Evolutionary conservation across 345 rosid species (phyloP).

Genomic region (Pistacia integerrima): DNA sequence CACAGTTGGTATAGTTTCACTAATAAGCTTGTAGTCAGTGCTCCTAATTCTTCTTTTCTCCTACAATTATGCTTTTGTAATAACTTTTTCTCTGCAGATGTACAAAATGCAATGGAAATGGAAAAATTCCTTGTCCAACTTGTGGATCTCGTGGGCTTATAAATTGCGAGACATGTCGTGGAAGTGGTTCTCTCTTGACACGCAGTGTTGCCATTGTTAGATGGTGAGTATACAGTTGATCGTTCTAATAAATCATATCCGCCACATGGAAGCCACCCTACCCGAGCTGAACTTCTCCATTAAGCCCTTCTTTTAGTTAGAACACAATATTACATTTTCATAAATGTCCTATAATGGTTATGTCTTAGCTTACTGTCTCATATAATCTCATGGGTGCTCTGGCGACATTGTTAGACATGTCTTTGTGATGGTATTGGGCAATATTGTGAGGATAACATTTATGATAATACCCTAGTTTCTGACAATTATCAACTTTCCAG

Average conservation of each 20-base stretch:
- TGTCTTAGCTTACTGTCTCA: neutral
- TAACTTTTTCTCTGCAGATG: constrained; percentile 52
- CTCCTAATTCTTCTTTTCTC: neutral
- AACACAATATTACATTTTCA: neutral
- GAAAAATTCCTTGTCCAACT: constrained; percentile 74
- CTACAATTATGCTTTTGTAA: neutral
- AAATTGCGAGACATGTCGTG: constrained; percentile 65
- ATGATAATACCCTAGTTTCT: neutral
- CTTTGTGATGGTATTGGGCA: neutral
- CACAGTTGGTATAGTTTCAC: neutral
- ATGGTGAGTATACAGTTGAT: constrained; percentile 50
- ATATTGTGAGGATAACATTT: neutral
- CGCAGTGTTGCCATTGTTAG: constrained; percentile 57
- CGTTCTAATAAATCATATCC: neutral
- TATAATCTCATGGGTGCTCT: neutral
- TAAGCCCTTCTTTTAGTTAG: neutral
- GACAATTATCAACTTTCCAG: neutral
- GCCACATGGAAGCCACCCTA: neutral
- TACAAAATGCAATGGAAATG: constrained; percentile 68
- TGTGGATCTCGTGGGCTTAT: constrained; percentile 87
- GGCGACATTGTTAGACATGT: neutral
- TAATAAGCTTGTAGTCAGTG: neutral
- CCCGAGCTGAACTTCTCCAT: neutral
- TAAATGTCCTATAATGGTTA: too few species aligned
- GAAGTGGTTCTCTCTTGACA: constrained; percentile 74